A percentile compares a stretch with the other conserved stretches of the same genome.
Conservation (phyloP, 371 early-diverging fungal genomes). For the Mucor circinelloides region DNA sequence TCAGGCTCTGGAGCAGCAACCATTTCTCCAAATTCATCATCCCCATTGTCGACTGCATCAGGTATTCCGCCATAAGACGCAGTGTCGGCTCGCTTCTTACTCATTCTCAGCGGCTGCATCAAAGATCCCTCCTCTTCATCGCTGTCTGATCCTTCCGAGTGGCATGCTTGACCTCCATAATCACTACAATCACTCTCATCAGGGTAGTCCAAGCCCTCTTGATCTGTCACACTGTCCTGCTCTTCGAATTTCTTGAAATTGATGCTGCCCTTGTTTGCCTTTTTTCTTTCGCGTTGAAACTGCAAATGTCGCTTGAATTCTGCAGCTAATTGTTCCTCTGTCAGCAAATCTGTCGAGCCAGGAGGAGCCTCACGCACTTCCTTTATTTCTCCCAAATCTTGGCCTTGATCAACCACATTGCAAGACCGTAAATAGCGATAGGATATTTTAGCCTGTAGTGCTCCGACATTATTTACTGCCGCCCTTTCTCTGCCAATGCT, state of each 20-base stretch:
- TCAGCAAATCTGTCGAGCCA: slow-evolving; percentile 8
- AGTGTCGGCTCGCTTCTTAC: not conserved
- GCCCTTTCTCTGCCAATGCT: slow-evolving; percentile 57
- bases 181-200: slow-evolving; percentile 12
- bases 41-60: not conserved
- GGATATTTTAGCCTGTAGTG: slow-evolving; percentile 63
- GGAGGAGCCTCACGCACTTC: not conserved
- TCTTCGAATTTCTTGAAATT: slow-evolving; percentile 12
- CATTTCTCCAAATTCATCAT: slow-evolving; percentile 32
- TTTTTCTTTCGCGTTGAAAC: slow-evolving; percentile 16
- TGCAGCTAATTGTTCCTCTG: slow-evolving; percentile 22
- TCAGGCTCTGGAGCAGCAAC: slow-evolving; percentile 11
- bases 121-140: slow-evolving; percentile 3
- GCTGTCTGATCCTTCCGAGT: not conserved
- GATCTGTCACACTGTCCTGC: not conserved
- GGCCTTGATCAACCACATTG: not conserved
- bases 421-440: slow-evolving; percentile 54
- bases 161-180: not conserved
- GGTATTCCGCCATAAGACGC: not conserved
- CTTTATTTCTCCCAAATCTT: not conserved
- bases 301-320: slow-evolving; percentile 33
- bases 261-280: slow-evolving; percentile 11
- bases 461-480: slow-evolving; percentile 64
- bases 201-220: not conserved
- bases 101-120: slow-evolving; percentile 1